Evolutionary conservation across 1,139 yeast species (phyloP).

Genomic region (Blastobotrys serpentis): DNA sequence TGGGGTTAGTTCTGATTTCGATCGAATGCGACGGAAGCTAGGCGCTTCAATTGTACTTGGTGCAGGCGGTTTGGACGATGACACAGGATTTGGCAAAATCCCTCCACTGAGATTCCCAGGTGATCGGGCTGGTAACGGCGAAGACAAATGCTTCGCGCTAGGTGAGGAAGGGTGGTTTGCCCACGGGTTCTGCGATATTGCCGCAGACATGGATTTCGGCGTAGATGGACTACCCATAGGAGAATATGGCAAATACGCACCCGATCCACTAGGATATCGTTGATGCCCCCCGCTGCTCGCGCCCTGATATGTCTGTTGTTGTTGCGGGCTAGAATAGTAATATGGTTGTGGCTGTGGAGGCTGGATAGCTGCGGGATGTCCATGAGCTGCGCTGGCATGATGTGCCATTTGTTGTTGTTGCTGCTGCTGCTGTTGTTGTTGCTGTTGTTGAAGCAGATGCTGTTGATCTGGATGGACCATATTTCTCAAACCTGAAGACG

Average conservation of each 20-base stretch:
- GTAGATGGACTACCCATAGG: conserved; percentile 3
- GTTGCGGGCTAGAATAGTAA: conserved; percentile 14
- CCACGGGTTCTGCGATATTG: conserved; percentile 11
- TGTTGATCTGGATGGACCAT: conserved; percentile 18
- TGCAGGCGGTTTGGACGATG: conserved; percentile 10
- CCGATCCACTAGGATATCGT: conserved; percentile 7
- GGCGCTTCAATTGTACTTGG: conserved; percentile 37
- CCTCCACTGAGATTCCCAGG: conserved; percentile 9
- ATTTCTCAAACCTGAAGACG: conserved; percentile 12
- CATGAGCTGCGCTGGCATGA: conserved; percentile 14
- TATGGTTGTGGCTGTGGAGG: conserved; percentile 15
- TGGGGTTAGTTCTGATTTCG: conserved; percentile 61
- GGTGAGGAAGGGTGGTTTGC: not conserved
- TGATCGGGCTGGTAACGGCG: conserved; percentile 7
- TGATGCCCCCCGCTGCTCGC: no score
- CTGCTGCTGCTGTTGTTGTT: conserved; percentile 21
- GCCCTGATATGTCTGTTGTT: conserved; percentile 9
- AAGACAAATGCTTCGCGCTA: not conserved
- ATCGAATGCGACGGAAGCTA: conserved; percentile 44
- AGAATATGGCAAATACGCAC: conserved; percentile 1
- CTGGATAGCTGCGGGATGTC: conserved; percentile 12
- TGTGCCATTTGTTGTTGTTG: conserved; percentile 20
- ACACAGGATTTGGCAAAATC: not conserved
- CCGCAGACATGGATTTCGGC: conserved; percentile 4
- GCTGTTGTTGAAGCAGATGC: conserved; percentile 23